These are phyloP conservation scores for Gossypium schwendimanii DNA, from an alignment of 441 rosid species.

Conservation along the genomic window DNA sequence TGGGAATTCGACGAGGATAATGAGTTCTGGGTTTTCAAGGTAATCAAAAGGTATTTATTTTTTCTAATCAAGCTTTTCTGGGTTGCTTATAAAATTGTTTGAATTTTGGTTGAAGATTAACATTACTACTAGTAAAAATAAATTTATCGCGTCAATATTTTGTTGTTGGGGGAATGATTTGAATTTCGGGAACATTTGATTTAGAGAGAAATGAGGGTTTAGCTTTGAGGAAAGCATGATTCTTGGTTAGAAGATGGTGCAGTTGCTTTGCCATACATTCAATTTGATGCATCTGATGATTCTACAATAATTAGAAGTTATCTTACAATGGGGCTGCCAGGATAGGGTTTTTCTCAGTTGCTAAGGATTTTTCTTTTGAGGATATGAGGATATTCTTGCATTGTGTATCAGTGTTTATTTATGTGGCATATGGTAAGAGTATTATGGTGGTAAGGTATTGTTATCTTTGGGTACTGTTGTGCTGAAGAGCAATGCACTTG, in stretches of 20 bases:
- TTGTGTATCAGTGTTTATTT: not conserved
- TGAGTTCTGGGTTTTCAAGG: constrained; percentile 57
- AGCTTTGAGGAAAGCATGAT: not conserved
- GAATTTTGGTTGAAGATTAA: not conserved
- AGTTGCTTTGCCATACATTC: not conserved
- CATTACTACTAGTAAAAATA: not conserved
- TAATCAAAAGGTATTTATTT: constrained; percentile 8
- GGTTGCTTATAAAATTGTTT: constrained; percentile 2
- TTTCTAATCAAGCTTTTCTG: not conserved
- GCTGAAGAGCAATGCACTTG: too few species aligned
- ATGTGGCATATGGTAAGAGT: not conserved
- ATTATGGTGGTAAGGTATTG: too few species aligned
- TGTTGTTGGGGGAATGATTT: not conserved
- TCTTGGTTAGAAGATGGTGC: not conserved
- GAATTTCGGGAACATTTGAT: not conserved
- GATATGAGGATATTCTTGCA: not conserved
- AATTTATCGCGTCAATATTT: not conserved
- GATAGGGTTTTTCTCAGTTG: not conserved
- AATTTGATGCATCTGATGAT: not conserved
- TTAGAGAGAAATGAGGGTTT: not conserved
- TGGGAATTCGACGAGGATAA: constrained; percentile 31
- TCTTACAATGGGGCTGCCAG: not conserved
- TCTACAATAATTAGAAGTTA: not conserved
- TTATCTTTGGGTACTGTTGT: too few species aligned
- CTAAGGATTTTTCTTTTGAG: not conserved